Percentiles rank a stretch among this genome's conserved stretches.
These are phyloP conservation scores for Peterozyma toletana DNA, from an alignment of 805 yeast species.

Conservation along the genomic window DNA sequence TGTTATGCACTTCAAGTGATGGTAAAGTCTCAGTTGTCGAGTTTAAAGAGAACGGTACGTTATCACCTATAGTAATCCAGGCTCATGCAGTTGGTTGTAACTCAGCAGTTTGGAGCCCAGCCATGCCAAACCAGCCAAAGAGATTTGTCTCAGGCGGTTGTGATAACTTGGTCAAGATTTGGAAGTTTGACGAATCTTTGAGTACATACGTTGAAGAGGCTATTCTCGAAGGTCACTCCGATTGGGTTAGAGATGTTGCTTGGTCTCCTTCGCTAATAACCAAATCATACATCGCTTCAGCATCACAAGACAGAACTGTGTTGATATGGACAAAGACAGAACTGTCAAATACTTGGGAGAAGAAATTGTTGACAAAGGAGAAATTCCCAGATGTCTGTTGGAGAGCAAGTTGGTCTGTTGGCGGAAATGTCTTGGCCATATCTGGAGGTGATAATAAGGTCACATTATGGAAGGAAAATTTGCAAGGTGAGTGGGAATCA, in stretches of 20 bases:
- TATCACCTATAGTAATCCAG: constrained; percentile 51
- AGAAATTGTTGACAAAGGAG: constrained; percentile 64
- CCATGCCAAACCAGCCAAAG: constrained; percentile 26
- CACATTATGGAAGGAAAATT: constrained; percentile 92
- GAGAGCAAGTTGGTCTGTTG: constrained; percentile 96
- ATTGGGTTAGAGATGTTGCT: constrained; percentile 98
- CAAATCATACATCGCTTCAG: constrained; percentile 88
- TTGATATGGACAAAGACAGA: constrained; percentile 89
- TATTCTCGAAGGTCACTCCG: constrained; percentile 81
- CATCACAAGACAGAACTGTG: constrained; percentile 94
- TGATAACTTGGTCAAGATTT: constrained; percentile 86
- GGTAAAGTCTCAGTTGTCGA: constrained; percentile 89
- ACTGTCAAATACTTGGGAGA: constrained; percentile 61
- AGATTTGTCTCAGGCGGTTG: constrained; percentile 93
- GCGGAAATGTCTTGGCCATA: constrained; percentile 92
- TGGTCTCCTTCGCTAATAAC: constrained; percentile 93
- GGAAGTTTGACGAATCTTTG: constrained; percentile 58
- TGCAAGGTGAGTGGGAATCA: constrained; percentile 91
- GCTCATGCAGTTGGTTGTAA: constrained; percentile 95
- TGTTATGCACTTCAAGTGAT: constrained; percentile 87
- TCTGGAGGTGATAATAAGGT: constrained; percentile 96
- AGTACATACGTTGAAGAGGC: constrained; percentile 67
- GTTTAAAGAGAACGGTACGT: constrained; percentile 82
- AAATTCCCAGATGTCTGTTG: constrained; percentile 95
- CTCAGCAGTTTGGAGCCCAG: constrained; percentile 87